A percentile compares a stretch with the other conserved stretches of the same genome.
Evolutionary conservation across 2,329 filamentous ascomycete genomes (phyloP).

Genomic region (Coniochaeta prunicola): DNA sequence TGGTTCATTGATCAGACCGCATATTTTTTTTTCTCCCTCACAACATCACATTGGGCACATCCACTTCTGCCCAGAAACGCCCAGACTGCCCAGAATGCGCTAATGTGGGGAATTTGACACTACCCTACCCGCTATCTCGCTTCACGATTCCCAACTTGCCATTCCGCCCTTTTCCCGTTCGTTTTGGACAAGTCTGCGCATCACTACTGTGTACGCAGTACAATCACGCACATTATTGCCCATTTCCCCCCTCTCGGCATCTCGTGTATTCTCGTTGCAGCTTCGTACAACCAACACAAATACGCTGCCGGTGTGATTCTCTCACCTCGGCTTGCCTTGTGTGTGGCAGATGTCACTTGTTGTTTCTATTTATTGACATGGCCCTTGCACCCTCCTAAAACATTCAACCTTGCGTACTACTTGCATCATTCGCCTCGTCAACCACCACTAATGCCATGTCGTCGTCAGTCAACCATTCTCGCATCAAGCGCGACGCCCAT

Average conservation of each 20-base stretch:
- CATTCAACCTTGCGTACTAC: not conserved
- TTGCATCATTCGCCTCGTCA: not conserved
- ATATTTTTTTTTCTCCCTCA: no score
- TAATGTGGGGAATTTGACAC: not conserved
- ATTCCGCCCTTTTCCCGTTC: not conserved
- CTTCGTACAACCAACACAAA: not conserved
- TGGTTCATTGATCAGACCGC: not conserved
- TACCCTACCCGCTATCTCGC: not conserved
- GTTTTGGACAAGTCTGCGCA: not conserved
- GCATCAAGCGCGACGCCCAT: constrained; percentile 36
- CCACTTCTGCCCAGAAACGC: not conserved
- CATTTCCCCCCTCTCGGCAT: not conserved
- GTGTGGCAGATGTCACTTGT: not conserved
- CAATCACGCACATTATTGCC: not conserved
- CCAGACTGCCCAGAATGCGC: not conserved
- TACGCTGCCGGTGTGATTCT: not conserved
- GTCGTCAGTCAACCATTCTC: constrained; percentile 36
- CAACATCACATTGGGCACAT: not conserved
- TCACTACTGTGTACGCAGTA: not conserved
- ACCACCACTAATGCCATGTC: constrained; percentile 9
- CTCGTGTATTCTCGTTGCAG: not conserved
- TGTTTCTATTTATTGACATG: not conserved
- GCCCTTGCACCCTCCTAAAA: not conserved
- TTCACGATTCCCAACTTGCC: not conserved
- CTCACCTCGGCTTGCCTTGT: not conserved